Base-by-base conservation (phyloP, 2,329 filamentous ascomycete genomes). In the Neopestalotiopsis rosae region DNA sequence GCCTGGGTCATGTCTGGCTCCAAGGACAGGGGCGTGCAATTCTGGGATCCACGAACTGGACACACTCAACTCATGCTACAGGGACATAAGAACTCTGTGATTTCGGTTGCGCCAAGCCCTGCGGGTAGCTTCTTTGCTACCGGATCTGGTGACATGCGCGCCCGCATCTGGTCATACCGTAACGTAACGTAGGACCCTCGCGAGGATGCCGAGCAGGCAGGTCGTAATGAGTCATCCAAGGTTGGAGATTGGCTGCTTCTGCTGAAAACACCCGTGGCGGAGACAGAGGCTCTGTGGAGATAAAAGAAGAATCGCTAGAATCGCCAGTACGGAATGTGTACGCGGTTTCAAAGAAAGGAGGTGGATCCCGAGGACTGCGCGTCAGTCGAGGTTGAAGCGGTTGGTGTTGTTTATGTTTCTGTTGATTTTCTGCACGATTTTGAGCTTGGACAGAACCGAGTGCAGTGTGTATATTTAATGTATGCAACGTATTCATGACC, bases 71-170 rank as follows among this genome's bases (percentile, higher is more conserved):
- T 99, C 79, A 98, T 98, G 96, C 88, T 99, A 71, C 96, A 98
- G 81, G 96, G 96, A 32, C 96, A 99, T 81, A 98, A 98, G 87
- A 98, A 98, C 83, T 97, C 94, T 12, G 96, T 99, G 75, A 98
- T 98, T 76, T 98, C 95, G 2, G 96, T 99, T 66, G 95, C 96
- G 1, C 96, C 96, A 28, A 97, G 94, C 81, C 96, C 96, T 17
- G 91, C 89, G 45, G 95, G 94, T 69, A 90, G 91, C 72, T 91
- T 94, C 78, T 99, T 99, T 79, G 96, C 96, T 56, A 99, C 96
- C 5, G 96, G 96, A 71, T 98, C 95, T 74, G 96, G 96, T 76
- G 96, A 99, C 80, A 97, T 97, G 94, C 92, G 95, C 79, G 96
- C 96, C 67, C 91, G 96, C 77, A 98, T 99, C 83, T 99, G 96